Evolutionary conservation across 1,284 basidiomycete genomes (phyloP).

Genomic region (Pascua guehoae): DNA sequence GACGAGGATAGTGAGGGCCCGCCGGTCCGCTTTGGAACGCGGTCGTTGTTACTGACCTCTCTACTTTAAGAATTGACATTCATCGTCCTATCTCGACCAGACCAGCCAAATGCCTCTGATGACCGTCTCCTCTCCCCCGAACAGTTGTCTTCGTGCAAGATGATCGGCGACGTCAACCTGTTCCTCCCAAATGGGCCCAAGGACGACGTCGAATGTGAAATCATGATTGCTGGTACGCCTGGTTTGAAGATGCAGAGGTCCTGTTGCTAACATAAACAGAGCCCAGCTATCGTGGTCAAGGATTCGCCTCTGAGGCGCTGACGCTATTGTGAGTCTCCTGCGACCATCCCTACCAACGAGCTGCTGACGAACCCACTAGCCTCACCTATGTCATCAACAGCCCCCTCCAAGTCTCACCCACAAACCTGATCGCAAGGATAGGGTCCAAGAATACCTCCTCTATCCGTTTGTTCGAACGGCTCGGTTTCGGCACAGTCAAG

Average conservation of each 20-base stretch:
- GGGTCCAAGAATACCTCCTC: conserved; percentile 57
- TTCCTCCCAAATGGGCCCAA: conserved; percentile 50
- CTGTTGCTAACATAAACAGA: neutral
- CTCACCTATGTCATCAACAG: conserved; percentile 38
- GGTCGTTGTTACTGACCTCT: neutral
- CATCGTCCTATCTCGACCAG: conserved; percentile 65
- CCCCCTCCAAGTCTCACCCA: conserved; percentile 18
- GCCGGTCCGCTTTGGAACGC: conserved; percentile 6
- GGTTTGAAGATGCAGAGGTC: too few species aligned
- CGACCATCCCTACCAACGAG: neutral
- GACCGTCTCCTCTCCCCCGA: conserved; percentile 23
- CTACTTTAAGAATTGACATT: conserved; percentile 71
- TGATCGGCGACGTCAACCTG: conserved; percentile 25
- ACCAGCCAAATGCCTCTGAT: conserved; percentile 10
- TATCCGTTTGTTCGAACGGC: conserved; percentile 61
- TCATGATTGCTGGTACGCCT: conserved; percentile 75
- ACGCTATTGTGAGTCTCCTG: conserved; percentile 54
- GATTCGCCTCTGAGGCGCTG: conserved; percentile 61
- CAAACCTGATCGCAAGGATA: conserved; percentile 58
- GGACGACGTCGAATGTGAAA: conserved; percentile 63
- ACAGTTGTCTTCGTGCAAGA: conserved; percentile 19
- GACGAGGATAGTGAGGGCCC: conserved; percentile 75
- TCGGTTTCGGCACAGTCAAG: conserved; percentile 66
- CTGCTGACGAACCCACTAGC: conserved; percentile 34
- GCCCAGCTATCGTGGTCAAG: conserved; percentile 4